Base-by-base conservation (phyloP, 2,329 filamentous ascomycete genomes). In the Xylariaceae sp. region DNA sequence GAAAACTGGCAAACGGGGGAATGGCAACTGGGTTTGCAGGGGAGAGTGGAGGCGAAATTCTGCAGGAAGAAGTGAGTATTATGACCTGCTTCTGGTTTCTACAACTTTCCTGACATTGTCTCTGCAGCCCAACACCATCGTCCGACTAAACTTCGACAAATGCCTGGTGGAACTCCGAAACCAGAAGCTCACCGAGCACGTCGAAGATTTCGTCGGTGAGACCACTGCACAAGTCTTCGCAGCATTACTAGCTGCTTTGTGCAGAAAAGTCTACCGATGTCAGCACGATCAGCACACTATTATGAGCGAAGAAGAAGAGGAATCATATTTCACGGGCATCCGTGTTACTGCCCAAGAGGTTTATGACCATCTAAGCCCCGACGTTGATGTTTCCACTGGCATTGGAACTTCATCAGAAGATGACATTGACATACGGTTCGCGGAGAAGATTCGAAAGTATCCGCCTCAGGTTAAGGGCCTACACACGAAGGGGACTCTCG, bases 141-240 rank as follows among this genome's bases (percentile, higher is more conserved):
- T 98, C 45, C 86, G 88, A 24, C 80, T 97, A 52, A 97, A 96
- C 70, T 88, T 91, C 68, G 89, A 93, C 53, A 96, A 94, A 73
- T 91, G 92, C 57, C 79, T 88, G 6, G 90, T 97, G 8, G 87
- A 90, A 46, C 80, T 96, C 61, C 90, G 94, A 54, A 96, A 92
- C 67, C 83, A 88, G 62, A 85, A 87, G 17, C 85, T 98, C 2
- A 85, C 88, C 49, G 81, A 86, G n/a, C 84, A 92, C 54, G 91
- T 87, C 1, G 82, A 87, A 48, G 85, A 89, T 50, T 80, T 84
- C 28, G 82, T 95, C 17, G 90, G 92, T 40, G 80, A 87, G 36
- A 86, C 84, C 1, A 96, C 93, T 1, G 87, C 89, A 1, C 82
- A 88, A 58, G 86, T 98, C 1, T 98, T 96, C 70, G 85, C 84